Evolutionary conservation across 2,329 filamentous ascomycete species (phyloP).

Genomic region (Pseudogymnoascus sp.): DNA sequence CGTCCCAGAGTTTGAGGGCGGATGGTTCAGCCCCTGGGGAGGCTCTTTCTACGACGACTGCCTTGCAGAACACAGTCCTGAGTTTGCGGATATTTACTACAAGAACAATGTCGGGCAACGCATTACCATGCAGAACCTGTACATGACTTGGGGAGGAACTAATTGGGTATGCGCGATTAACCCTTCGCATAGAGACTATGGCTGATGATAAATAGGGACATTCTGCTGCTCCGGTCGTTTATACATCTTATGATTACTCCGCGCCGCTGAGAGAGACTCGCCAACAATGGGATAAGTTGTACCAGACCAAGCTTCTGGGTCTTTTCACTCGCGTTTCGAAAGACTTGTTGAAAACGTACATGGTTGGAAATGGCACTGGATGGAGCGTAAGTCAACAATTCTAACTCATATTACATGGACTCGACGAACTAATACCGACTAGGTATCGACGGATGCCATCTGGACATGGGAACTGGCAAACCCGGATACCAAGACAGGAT

Average conservation of each 20-base stretch:
- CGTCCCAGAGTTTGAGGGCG: constrained; percentile 46
- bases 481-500: constrained; percentile 41
- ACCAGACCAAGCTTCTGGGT: constrained; percentile 46
- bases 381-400: constrained; percentile 30
- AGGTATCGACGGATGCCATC: constrained; percentile 32
- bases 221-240: constrained; percentile 41
- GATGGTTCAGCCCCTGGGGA: constrained; percentile 47
- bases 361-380: constrained; percentile 47
- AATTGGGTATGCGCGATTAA: constrained; percentile 38
- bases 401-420: not conserved
- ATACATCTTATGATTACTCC: constrained; percentile 38
- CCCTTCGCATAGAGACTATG: not conserved
- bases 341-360: constrained; percentile 43
- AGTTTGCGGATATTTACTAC: constrained; percentile 48
- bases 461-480: constrained; percentile 47
- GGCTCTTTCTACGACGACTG: constrained; percentile 45
- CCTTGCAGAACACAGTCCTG: constrained; percentile 36
- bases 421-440: constrained; percentile 11
- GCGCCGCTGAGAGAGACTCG: constrained; percentile 47
- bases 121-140: constrained; percentile 41
- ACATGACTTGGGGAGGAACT: constrained; percentile 48
- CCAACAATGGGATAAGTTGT: constrained; percentile 44
- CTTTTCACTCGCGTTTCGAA: constrained; percentile 46
- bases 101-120: constrained; percentile 47
- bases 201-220: constrained; percentile 9